These are phyloP conservation scores for Microbotryomycetes sp. DNA, from an alignment of 1,284 basidiomycete species.

Conservation along the genomic window DNA sequence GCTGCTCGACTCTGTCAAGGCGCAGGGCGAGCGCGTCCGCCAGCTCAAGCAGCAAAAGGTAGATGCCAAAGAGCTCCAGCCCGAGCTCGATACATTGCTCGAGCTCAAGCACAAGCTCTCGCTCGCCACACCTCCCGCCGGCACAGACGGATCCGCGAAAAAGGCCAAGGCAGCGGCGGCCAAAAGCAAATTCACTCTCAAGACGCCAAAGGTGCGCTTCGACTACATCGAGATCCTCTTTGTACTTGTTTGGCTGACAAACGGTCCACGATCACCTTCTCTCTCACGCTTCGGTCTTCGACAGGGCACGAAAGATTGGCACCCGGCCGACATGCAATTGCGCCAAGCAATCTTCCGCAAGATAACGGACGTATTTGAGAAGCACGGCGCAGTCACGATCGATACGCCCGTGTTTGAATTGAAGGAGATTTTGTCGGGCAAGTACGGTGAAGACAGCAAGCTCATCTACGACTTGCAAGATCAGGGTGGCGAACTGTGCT, in stretches of 20 bases:
- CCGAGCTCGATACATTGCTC: conserved; percentile 5
- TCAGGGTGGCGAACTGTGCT: conserved; percentile 96
- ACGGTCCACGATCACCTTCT: background rate
- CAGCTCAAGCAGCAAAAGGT: conserved; percentile 24
- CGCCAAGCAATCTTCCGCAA: conserved; percentile 83
- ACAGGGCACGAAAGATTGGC: conserved; percentile 92
- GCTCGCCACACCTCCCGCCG: background rate
- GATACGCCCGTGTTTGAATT: conserved; percentile 98
- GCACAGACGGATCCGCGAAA: conserved; percentile 5
- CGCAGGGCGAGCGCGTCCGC: conserved; percentile 24
- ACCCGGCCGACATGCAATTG: conserved; percentile 87
- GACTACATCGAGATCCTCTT: background rate
- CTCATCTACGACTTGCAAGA: conserved; percentile 97
- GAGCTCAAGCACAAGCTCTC: background rate
- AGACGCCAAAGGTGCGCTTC: conserved; percentile 27
- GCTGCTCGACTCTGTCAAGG: conserved; percentile 13
- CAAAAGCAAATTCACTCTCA: conserved; percentile 30
- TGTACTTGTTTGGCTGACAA: background rate
- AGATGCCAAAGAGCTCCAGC: conserved; percentile 11
- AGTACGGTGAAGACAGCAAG: conserved; percentile 96
- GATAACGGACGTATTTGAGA: conserved; percentile 80
- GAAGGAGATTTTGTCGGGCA: conserved; percentile 89
- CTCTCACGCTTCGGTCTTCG: background rate
- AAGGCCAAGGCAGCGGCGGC: background rate
- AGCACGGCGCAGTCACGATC: conserved; percentile 83